Evolutionary conservation across 2,329 filamentous ascomycete genomes (phyloP), one percentile per base, ranked within the genome.

Genomic region (Trichoderma brevicompactum): DNA sequence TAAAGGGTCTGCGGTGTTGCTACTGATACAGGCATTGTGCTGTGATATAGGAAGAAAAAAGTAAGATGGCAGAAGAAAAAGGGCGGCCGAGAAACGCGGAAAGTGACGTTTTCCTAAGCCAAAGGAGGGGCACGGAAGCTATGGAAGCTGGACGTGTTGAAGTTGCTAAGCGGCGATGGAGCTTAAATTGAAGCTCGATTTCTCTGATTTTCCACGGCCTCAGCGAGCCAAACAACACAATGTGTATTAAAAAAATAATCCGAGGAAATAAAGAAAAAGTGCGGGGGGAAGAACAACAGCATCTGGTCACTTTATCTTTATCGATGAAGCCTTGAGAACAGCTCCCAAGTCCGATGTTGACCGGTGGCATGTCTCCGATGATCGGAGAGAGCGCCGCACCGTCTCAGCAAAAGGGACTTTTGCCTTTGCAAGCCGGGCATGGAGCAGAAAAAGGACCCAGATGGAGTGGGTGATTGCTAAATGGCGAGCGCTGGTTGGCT

Each of bases 1-100:
- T 98, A 98, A 75, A 97, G 85, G 72, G 94, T 97, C 80, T 89
- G 89, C 64, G 92, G 92, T 70, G 83, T 85, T 77, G 84, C 83
- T 71, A 90, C 88, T 72, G 86, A 87, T 75, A 84, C 86, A 76
- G 92, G 92, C 92, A 96, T 96, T 73, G 78, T 87, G 46, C 52
- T 48, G 34, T 12, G 32, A 19, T 43, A 66, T 53, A 65, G 38
- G 40, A 66, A 43, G 43, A 48, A 56, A 6, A 5, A 12, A 46
- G 15, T 41, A 41, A 38, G 50, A 34, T 55, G 23, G 23, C 23
- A 5, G 23, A 28, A 5, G 56, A 13, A 23, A 19, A 38, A 63
- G 32, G n/a, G 50, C 28, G 61, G 55, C 55, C n/a, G 9, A 59
- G 28, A 52, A 32, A 48, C 34, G 36, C 43, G 23, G 32, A 36